Evolutionary conservation across 2,329 filamentous ascomycete species (phyloP), one percentile per base, ranked within the genome.

Genomic region (Claviceps quebecensis): DNA sequence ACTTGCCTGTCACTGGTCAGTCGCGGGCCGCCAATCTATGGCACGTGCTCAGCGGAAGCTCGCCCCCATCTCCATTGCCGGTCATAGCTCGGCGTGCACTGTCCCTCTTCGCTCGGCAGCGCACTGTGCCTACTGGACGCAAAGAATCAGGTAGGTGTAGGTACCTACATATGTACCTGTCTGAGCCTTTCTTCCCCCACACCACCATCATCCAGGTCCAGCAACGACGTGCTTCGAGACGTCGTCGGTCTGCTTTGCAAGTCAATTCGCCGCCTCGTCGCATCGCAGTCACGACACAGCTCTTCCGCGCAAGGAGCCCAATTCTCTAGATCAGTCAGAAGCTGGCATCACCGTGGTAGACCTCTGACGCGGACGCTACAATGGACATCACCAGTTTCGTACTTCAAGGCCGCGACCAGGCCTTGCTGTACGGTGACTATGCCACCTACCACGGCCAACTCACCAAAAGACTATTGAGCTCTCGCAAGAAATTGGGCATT

Each of bases 361-460:
- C 9, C 29, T n/a, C 26, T 19, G 38, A 22, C 43, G 19, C 23
- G 17, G 23, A 34, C 22, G 38, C 37, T 2, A 41, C 22, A 49
- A 96, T 97, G 91, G 87, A 96, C 57, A 87, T 97, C 68, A 97
- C 93, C 52, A 80, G 80, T 59, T 90, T 87, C 57, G 73, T 97
- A 59, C 78, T 89, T 62, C 80, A 82, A 50, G 83, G 85, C 57
- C 78, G 93, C 56, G 86, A 95, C 65, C 80, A 86, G 61, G 87
- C 87, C 39, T 83, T 96, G 49, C 78, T 95, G 34, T 83, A 93
- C 57, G 90, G 89, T 59, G 89, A 96, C 70, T 90, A 95, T 71
- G 81, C 80, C 63, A 84, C 84, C 52, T 97, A 97, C 67, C 84
- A 89, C 61, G 74, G 75, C 47, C 86, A 88, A 65, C 76, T 94